A percentile compares a stretch with the other conserved stretches of the same genome.
Evolutionary conservation across 78 protist genomes (phyloP).

Genomic region (Mastigamoeba balamuthi): DNA sequence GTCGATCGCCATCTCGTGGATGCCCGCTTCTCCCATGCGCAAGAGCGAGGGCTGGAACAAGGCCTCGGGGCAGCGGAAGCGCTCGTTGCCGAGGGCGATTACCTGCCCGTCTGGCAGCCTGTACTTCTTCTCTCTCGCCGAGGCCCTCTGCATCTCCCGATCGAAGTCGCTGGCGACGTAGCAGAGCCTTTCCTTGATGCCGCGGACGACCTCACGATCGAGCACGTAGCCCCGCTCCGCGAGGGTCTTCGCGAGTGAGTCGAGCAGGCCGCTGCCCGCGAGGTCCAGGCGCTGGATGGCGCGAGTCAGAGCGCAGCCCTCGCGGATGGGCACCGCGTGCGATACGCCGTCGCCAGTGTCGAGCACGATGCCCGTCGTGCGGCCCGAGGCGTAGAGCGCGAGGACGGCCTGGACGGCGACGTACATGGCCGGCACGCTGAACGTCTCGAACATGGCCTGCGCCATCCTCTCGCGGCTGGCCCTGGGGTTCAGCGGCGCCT

Average conservation of each 20-base stretch:
- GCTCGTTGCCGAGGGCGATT: conserved; percentile 68
- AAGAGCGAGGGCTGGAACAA: conserved; percentile 76
- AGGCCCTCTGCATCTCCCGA: neutral
- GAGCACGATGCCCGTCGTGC: conserved; percentile 89
- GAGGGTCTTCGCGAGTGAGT: conserved; percentile 72
- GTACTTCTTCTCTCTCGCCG: conserved; percentile 34
- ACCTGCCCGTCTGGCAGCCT: conserved; percentile 82
- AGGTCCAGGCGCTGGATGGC: conserved; percentile 77
- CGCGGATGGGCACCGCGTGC: conserved; percentile 92
- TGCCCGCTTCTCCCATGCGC: conserved; percentile 71
- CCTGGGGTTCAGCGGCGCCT: conserved; percentile 96
- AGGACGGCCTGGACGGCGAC: conserved; percentile 90
- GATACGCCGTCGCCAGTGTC: conserved; percentile 97
- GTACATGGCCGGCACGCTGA: conserved; percentile 87
- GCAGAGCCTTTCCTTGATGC: conserved; percentile 82
- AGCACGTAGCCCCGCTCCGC: conserved; percentile 89
- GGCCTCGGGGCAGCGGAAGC: conserved; percentile 75
- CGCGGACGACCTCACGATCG: conserved; percentile 89
- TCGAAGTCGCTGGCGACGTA: conserved; percentile 51
- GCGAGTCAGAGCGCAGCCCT: conserved; percentile 85
- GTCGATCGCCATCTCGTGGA: conserved; percentile 62
- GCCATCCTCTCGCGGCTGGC: conserved; percentile 91
- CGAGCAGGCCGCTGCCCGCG: conserved; percentile 92
- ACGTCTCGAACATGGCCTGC: conserved; percentile 93
- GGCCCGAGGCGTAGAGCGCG: conserved; percentile 76